These are phyloP conservation scores for Exophiala sp. DNA, from an alignment of 2,329 filamentous ascomycete genomes.

Conservation along the genomic window DNA sequence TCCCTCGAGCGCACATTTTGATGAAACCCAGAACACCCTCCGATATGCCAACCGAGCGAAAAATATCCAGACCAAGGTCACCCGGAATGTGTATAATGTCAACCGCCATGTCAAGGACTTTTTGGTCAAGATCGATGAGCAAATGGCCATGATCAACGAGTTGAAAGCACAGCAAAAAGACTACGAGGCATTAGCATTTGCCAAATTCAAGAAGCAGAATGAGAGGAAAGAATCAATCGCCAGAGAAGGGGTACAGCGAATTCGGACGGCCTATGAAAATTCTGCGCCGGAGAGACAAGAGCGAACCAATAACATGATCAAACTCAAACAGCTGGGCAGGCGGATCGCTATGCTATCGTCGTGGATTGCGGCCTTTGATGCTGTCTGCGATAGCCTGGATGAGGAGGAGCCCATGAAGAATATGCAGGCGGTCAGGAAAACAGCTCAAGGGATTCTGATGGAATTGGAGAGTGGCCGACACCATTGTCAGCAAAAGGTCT, in stretches of 20 bases:
- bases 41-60: constrained; percentile 97
- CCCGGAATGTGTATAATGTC: constrained; percentile 98
- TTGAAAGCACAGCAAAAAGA: constrained; percentile 90
- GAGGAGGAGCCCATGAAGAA: constrained; percentile 61
- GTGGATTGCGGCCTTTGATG: constrained; percentile 90
- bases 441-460: constrained; percentile 76
- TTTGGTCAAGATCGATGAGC: constrained; percentile 97
- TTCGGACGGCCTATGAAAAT: constrained; percentile 79
- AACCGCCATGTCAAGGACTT: constrained; percentile 99
- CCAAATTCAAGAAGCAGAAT: constrained; percentile 83
- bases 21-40: constrained; percentile 96
- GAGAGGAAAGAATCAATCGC: constrained; percentile 73
- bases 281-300: constrained; percentile 71
- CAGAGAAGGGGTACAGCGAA: constrained; percentile 70
- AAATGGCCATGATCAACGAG: constrained; percentile 94
- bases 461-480: constrained; percentile 87
- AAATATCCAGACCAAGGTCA: constrained; percentile 99
- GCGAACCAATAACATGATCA: constrained; percentile 71
- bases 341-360: constrained; percentile 79
- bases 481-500: constrained; percentile 78
- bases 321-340: constrained; percentile 72
- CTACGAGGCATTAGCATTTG: constrained; percentile 70
- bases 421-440: constrained; percentile 72
- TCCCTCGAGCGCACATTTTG: constrained; percentile 91
- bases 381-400: constrained; percentile 65